Base-by-base conservation (phyloP, 768 basidiomycete genomes). In the Pilatotrama ljubarskyi region DNA sequence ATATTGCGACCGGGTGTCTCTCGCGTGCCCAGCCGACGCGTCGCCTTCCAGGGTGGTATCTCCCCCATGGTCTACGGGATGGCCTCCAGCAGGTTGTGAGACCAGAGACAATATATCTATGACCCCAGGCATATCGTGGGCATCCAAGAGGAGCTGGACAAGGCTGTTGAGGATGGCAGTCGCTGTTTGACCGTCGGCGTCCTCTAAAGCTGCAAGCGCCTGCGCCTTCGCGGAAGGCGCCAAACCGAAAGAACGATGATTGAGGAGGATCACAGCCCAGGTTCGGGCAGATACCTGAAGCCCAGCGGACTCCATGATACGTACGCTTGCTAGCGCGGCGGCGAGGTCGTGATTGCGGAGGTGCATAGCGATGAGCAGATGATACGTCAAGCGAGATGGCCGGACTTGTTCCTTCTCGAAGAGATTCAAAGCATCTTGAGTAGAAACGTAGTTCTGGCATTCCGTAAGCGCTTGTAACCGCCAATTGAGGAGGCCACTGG, bases 131-230 rank as follows among this genome's bases (percentile, higher is more conserved):
- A 83, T 58, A 72, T 91, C 84, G 65, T 76, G 71, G 29, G 74
- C 69, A 67, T 87, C 85, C 40, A 93, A 69, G 44, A 81, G 77
- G 40, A 85, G 77, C 62, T 82, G 82, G 43, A 91, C 77, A n/a
- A 92, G 74, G 59, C 79, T 80, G 77, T 93, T 93, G 69, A 92
- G 68, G n/a, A 85, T 78, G 26, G 72, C 70, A n/a, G 84, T 82
- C 40, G 82, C 78, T 1, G 74, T 72, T 3, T 63, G 70, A 14
- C 64, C 65, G 60, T 76, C 74, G 59, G 85, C 69, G 22, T 73
- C 67, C 37, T 66, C 73, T 41, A 92, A 68, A 25, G 75, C 75
- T 32, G 77, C 74, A 59, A 89, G 66, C 1, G 84, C 82, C 51
- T 76, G 78, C 41, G 74, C 69, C 65, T 84, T 79, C 24, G 91